Evolutionary conservation across 2,329 filamentous ascomycete species (phyloP), one percentile per base, ranked within the genome.

Genomic region (Penicillium sp.): DNA sequence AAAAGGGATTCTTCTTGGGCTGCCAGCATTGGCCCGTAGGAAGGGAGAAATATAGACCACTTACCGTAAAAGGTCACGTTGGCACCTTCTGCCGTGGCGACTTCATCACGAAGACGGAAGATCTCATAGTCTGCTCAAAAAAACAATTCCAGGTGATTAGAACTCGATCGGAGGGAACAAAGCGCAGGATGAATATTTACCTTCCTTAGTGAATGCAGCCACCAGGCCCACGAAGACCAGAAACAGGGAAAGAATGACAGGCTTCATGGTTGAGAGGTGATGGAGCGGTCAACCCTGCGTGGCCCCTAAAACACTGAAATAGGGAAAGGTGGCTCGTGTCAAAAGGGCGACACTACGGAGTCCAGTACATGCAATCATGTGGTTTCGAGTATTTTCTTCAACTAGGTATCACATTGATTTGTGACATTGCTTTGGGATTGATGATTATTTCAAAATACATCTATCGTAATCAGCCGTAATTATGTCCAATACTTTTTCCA

Each of bases 91-190:
- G 86, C 80, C 45, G 85, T 78, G 59, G 84, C 79, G 55, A 99
- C 85, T 74, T 98, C 95, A 78, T 97, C 92, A 70, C 89, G 89
- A 61, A 99, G 83, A 68, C 92, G 90, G 81, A 99, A 99, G 79
- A 99, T 98, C 79, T 99, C 95, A 73, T 96, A 91, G 78, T 99
- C 95, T 96, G 44, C 39, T 7, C 37, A n/a, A 21, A 33, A 33
- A 45, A 44, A n/a, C 39, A 41, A 49, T 29, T 46, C 45, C 21
- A 44, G 19, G 13, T 24, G 14, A 39, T 45, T 41, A 41, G 39
- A 5, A 39, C 35, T 39, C 39, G 11, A 21, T 41, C 7, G 39
- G 19, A 22, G 10, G 19, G 39, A 41, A 41, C 19, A 22, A 41
- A 39, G 35, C 16, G 35, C 11, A 41, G 27, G 14, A 52, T 31